phyloP scores from a whole-genome alignment of 225 moss, liverwort and hornwort species.

The Marchantia paleacea region DNA sequence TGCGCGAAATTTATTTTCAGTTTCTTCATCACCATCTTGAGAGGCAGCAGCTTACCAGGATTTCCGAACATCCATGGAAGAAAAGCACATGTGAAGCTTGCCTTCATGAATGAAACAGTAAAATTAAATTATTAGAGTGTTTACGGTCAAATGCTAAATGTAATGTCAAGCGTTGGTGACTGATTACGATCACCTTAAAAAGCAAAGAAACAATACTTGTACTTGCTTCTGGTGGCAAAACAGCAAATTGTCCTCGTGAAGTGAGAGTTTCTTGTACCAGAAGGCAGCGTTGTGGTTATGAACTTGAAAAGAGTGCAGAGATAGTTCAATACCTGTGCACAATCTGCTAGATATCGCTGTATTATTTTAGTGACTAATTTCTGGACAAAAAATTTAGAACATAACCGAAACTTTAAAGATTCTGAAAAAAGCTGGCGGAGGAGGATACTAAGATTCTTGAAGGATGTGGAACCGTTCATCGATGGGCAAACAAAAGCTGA shows the following conservation, averaged over 20 bases:
- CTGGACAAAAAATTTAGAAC: not conserved
- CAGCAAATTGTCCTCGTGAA: not conserved
- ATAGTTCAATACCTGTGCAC: not conserved
- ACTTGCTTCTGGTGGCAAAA: too few species aligned
- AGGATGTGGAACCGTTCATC: not conserved
- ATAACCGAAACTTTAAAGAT: not conserved
- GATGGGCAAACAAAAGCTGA: not conserved
- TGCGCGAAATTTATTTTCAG: too few species aligned
- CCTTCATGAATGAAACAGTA: too few species aligned
- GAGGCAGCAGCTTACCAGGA: too few species aligned
- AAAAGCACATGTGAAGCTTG: too few species aligned
- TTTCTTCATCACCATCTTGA: too few species aligned
- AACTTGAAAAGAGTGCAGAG: not conserved
- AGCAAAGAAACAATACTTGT: too few species aligned
- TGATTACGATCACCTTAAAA: too few species aligned
- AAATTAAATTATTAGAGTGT: too few species aligned
- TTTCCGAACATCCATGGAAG: too few species aligned
- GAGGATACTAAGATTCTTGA: not conserved
- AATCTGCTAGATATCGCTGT: not conserved
- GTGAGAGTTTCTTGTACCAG: not conserved
- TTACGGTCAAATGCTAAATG: too few species aligned
- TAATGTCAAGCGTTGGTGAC: too few species aligned
- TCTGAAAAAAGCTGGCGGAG: not conserved
- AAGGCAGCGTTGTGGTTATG: not conserved
- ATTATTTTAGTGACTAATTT: not conserved